Base-by-base conservation (phyloP, 305 asterid genomes). In the Fraxinus baroniana region DNA sequence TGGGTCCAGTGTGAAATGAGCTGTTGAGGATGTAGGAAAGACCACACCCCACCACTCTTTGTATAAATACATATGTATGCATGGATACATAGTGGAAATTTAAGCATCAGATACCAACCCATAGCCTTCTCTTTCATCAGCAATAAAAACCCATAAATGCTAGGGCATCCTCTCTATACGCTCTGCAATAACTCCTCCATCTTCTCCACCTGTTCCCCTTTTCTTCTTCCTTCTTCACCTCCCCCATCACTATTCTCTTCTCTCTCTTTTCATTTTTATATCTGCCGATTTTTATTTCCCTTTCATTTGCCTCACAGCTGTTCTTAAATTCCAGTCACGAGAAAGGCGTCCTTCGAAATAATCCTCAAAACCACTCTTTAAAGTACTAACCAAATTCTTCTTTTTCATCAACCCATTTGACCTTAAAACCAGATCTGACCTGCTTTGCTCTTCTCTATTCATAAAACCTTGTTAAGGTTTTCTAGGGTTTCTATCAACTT, bases 291-390 rank as follows among this genome's bases (percentile, higher is more conserved):
- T 83, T 73, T 79, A 68, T 85, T 78, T 83, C 86, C 72, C 86
- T 85, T 39, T 86, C 90, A 83, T 62, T 86, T 35, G 17, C 73
- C 84, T 80, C 83, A 76, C 76, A 78, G 26, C 90, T 90, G 92
- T 86, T 84, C 94, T 87, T 93, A 86, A 93, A 94, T 95, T 94
- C 98, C 80, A 85, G 85, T 95, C 98, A 92, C 98, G 91, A 90
- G 97, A 92, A 88, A 89, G 52, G 86, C 85, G 80, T 83, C 90
- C 44, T 49, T 77, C 73, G 62, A 78, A 49, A 49, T 84, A 76
- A 77, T 44, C 81, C 83, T 46, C 52, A 84, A 85, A 83, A 80
- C 81, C 82, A 74, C 81, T 76, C 78, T 44, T 79, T 39, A 72
- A 81, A 26, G 15, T 64, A 49, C 6, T 74, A 74, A 78, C 88